Percentiles rank a stretch among this genome's conserved stretches.
These are phyloP conservation scores for Pythium pectinolyticum DNA, from an alignment of 352 stramenopile genomes.

Conservation along the genomic window DNA sequence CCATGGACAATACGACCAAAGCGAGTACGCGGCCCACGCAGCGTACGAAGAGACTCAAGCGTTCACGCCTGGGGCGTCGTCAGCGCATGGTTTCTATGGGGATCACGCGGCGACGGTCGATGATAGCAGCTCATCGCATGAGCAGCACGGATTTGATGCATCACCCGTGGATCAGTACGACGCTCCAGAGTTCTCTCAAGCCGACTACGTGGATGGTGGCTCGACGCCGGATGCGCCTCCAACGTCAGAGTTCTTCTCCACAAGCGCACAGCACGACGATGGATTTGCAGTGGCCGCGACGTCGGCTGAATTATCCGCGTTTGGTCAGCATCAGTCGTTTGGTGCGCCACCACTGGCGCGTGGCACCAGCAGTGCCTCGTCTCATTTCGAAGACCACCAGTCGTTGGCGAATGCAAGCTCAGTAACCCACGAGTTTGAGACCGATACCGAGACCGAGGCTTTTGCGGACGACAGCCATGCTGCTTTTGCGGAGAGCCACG, in stretches of 20 bases:
- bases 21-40: background rate
- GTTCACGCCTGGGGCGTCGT: too few species aligned
- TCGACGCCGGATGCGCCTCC: background rate
- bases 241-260: background rate
- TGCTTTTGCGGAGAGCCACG: background rate
- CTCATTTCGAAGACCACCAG: conserved; percentile 32
- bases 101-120: too few species aligned
- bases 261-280: background rate
- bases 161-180: background rate
- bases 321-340: background rate
- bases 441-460: background rate
- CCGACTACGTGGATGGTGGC: background rate
- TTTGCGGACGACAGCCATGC: background rate
- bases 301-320: background rate
- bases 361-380: conserved; percentile 40
- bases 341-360: conserved; percentile 32
- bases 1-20: background rate
- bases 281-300: background rate
- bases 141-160: background rate
- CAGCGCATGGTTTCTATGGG: too few species aligned
- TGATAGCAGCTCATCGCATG: too few species aligned
- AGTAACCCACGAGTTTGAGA: background rate
- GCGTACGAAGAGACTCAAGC: too few species aligned
- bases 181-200: background rate
- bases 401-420: conserved; percentile 9